These are phyloP conservation scores for Eruca vesicaria DNA, from an alignment of 441 rosid species.

Conservation along the genomic window DNA sequence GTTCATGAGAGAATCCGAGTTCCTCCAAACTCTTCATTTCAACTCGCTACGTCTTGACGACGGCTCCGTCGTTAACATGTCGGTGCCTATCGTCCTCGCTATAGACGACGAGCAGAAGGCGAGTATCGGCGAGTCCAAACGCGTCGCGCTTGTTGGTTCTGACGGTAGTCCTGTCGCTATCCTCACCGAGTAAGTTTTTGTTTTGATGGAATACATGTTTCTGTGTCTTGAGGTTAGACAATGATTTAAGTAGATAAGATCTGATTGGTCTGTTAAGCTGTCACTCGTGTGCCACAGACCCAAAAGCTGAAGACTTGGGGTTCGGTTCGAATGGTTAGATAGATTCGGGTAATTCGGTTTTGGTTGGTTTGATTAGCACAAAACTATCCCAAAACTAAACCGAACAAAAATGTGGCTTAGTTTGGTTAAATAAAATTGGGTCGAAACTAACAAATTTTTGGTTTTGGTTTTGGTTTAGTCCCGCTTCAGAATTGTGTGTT, in stretches of 20 bases:
- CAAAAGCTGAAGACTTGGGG: not conserved
- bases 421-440: not conserved
- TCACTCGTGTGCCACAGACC: too few species aligned
- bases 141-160: conserved; percentile 73
- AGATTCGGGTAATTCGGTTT: not conserved
- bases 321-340: not conserved
- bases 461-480: not conserved
- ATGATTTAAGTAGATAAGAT: too few species aligned
- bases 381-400: not conserved
- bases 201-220: not conserved
- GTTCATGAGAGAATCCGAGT: conserved; percentile 97
- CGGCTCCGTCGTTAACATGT: conserved; percentile 91
- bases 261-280: too few species aligned
- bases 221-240: conserved; percentile 2
- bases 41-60: conserved; percentile 82
- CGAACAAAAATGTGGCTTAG: not conserved
- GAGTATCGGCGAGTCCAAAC: conserved; percentile 56
- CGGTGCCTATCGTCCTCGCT: conserved; percentile 86
- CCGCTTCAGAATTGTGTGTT: not conserved
- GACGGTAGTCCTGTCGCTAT: conserved; percentile 62
- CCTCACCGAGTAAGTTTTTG: conserved; percentile 65
- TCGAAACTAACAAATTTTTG: not conserved
- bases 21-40: conserved; percentile 99
- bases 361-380: not conserved
- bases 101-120: conserved; percentile 72